Evolutionary conservation across 306 rosid genomes (phyloP).

Genomic region (Crataegus laevigata): DNA sequence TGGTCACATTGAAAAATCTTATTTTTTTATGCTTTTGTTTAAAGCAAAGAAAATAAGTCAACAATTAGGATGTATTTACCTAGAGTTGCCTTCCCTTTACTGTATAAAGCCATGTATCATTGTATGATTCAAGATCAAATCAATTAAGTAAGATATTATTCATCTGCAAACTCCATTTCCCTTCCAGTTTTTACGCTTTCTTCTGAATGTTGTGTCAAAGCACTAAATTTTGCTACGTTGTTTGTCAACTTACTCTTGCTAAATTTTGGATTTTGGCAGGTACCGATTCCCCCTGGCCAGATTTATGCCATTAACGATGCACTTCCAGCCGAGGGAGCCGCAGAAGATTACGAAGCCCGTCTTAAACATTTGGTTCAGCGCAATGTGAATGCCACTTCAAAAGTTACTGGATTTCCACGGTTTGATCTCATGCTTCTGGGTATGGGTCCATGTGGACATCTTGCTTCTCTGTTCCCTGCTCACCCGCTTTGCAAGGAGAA

Average conservation of each 20-base stretch:
- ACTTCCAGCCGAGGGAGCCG: conserved; percentile 86
- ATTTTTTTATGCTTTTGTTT: too few species aligned
- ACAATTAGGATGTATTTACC: too few species aligned
- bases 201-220: neutral
- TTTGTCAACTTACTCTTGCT: neutral
- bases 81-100: too few species aligned
- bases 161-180: too few species aligned
- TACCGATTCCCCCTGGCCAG: conserved; percentile 54
- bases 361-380: conserved; percentile 47
- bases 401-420: conserved; percentile 62
- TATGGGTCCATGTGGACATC: conserved; percentile 97
- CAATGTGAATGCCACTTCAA: conserved; percentile 41
- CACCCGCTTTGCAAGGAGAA: conserved; percentile 74
- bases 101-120: too few species aligned
- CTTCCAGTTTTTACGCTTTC: neutral
- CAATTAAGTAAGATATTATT: too few species aligned
- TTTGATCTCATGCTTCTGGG: conserved; percentile 90
- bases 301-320: conserved; percentile 75
- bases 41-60: too few species aligned
- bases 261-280: conserved; percentile 27
- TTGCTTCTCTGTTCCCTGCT: conserved; percentile 90
- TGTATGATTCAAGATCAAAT: too few species aligned
- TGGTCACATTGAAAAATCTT: too few species aligned
- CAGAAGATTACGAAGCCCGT: conserved; percentile 77
- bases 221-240: neutral